Evolutionary conservation across 2,329 filamentous ascomycete genomes (phyloP).

Genomic region (Pezicula rhizophila): DNA sequence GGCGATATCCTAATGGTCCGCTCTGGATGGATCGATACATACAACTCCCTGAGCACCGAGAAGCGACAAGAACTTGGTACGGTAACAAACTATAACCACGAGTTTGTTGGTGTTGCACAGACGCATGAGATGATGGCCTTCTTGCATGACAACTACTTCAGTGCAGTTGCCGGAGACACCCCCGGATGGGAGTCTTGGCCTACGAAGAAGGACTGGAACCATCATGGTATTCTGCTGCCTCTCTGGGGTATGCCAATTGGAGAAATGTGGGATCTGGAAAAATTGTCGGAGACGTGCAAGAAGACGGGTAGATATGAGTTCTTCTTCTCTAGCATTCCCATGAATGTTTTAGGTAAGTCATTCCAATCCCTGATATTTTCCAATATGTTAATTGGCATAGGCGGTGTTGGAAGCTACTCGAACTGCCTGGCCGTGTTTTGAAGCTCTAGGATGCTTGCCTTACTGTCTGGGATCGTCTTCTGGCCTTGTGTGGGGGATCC

Average conservation of each 20-base stretch:
- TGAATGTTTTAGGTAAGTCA: constrained; percentile 38
- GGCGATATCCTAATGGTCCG: constrained; percentile 44
- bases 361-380: constrained; percentile 14
- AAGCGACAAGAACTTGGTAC: constrained; percentile 19
- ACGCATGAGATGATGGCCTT: constrained; percentile 33
- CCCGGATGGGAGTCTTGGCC: constrained; percentile 29
- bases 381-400: constrained; percentile 31
- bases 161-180: constrained; percentile 34
- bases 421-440: constrained; percentile 36
- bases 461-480: no score
- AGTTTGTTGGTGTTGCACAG: constrained; percentile 39
- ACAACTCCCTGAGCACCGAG: constrained; percentile 26
- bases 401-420: constrained; percentile 40
- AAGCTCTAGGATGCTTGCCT: background rate
- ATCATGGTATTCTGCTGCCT: constrained; percentile 12
- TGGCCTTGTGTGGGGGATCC: no score
- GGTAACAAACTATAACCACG: constrained; percentile 19
- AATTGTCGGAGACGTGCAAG: constrained; percentile 44
- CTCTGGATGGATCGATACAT: constrained; percentile 30
- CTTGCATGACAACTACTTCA: constrained; percentile 30
- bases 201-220: background rate
- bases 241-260: constrained; percentile 16
- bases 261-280: constrained; percentile 30
- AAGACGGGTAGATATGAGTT: constrained; percentile 48
- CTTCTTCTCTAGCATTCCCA: constrained; percentile 50